Base-by-base conservation (phyloP, 257 asterid species). In the Avicennia marina region DNA sequence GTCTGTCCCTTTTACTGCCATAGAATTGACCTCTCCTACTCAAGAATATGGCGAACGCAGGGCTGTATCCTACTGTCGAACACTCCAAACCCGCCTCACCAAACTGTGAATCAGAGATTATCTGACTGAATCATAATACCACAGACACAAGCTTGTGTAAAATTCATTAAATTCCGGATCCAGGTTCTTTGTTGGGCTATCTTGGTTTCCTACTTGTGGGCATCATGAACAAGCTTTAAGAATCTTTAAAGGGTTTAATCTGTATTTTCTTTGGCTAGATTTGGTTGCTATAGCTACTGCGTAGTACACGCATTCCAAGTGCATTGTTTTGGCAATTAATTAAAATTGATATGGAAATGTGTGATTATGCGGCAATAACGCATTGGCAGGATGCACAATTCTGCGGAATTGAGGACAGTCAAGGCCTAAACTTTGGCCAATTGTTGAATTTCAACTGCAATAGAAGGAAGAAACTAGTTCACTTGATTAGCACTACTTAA, bases 321-420 rank as follows among this genome's bases (percentile, higher is more conserved):
- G 45, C 56, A 53, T 25, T 31, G 44, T 36, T 36, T 65, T 65
- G 22, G 62, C 8, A n/a, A n/a, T n/a, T n/a, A 17, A 43, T 53
- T 18, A 8, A 4, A 24, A 46, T 45, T 12, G 12, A 13, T 21
- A 2, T 18, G 16, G 33, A 25, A 25, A 58, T 58, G 63, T 41
- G 7, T 36, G 40, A n/a, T 44, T n/a, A 32, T 44, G 51, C 42
- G 8, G 21, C 50, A 36, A 36, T 12, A 2, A 17, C 1, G 7
- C 24, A 46, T 27, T 5, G 25, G 15, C 2, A n/a, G n/a, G 16
- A 10, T 18, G 32, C 11, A 31, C 15, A 31, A 7, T 51, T 40
- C 16, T 15, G 4, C 20, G 5, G 38, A 15, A 40, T 10, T 19
- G 40, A 4, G 7, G 7, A 12, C 2, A 12, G 13, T n/a, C 31